phyloP scores from a whole-genome alignment of 2,329 filamentous ascomycete genomes.

The Trichoderma aggressivum region DNA sequence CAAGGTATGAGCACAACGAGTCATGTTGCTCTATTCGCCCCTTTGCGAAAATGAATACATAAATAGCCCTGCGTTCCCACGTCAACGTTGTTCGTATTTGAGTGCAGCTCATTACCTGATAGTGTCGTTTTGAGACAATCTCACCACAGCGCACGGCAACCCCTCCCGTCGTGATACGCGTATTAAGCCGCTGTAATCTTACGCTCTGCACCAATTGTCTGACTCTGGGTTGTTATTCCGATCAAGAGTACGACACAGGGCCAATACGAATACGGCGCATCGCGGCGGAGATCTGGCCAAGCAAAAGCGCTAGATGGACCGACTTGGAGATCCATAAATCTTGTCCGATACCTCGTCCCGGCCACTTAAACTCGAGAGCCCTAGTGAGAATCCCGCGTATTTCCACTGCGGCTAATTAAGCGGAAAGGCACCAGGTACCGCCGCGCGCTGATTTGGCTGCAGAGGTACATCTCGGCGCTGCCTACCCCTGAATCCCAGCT shows the following conservation, averaged over 20 bases:
- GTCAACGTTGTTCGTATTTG: background rate
- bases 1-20: background rate
- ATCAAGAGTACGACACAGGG: conserved; percentile 13
- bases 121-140: background rate
- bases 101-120: background rate
- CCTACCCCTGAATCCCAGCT: conserved; percentile 3
- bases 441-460: background rate
- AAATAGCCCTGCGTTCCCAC: background rate
- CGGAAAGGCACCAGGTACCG: background rate
- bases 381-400: conserved; percentile 4
- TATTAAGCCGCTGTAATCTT: background rate
- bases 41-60: background rate
- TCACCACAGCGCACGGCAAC: background rate
- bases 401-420: background rate
- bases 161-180: background rate
- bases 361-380: background rate
- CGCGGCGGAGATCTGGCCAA: background rate
- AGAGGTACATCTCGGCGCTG: background rate
- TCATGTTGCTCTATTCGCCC: background rate
- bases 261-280: conserved; percentile 14
- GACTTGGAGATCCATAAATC: background rate
- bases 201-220: background rate
- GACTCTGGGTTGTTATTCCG: background rate
- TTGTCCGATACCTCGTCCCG: background rate
- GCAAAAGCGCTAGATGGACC: background rate